Conservation (phyloP, 768 basidiomycete species). For the Lactarius sp. region DNA sequence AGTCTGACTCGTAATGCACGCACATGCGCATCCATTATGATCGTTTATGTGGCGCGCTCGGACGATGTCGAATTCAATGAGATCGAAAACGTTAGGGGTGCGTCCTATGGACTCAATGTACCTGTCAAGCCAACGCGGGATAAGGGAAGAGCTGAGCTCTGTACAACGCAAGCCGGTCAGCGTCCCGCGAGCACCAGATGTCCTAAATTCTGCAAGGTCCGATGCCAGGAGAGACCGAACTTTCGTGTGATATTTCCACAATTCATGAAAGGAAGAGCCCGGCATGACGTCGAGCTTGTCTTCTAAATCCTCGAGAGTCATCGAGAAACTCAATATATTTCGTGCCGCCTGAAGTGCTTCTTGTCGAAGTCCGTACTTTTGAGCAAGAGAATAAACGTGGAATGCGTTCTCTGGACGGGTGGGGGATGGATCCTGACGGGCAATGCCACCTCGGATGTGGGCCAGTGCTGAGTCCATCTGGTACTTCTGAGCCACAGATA, state of each 20-base stretch:
- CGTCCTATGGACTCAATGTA: slow-evolving; percentile 4
- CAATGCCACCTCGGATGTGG: not conserved
- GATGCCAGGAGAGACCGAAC: not conserved
- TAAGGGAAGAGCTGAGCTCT: not conserved
- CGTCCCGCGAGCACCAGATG: not conserved
- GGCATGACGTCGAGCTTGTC: not conserved
- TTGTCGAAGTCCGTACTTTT: not conserved
- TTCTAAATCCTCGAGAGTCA: not conserved
- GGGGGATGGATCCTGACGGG: not conserved
- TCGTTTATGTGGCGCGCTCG: not conserved
- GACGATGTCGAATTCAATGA: not conserved
- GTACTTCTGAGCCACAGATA: slow-evolving; percentile 11
- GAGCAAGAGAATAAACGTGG: not conserved
- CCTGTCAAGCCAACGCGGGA: slow-evolving; percentile 5
- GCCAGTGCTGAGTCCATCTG: not conserved
- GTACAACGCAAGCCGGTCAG: not conserved
- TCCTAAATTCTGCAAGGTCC: not conserved
- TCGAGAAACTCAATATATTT: not conserved
- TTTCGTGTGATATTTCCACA: slow-evolving; percentile 3
- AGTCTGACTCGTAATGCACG: not conserved
- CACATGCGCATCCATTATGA: not conserved
- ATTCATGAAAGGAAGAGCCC: not conserved
- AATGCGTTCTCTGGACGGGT: not conserved
- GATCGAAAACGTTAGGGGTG: not conserved
- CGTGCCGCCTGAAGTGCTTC: slow-evolving; percentile 1